Base-by-base conservation (phyloP, 441 rosid species). In the Arabidopsis lyrata region DNA sequence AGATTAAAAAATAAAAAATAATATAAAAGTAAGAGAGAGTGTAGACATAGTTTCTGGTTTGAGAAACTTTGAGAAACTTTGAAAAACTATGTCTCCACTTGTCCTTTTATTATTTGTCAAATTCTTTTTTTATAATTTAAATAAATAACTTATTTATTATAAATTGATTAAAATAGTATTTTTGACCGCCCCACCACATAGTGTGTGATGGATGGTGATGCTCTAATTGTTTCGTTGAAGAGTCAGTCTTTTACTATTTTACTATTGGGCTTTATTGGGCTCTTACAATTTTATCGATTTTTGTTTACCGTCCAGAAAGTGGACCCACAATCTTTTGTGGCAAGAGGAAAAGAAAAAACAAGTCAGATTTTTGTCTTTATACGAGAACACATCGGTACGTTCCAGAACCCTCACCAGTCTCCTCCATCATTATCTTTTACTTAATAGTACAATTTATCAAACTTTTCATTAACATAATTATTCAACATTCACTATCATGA, bases 321-420 rank as follows among this genome's bases (percentile, higher is more conserved):
- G 58, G 77, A 34, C 57, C 76, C 77, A 54, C 36, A 14, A 38
- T 41, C 8, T 48, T 35, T 50, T 16, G 20, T 42, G 29, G 68
- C 22, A 62, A 39, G 44, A 38, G 1, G 45, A 63, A 55, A 66
- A 48, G 53, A 56, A 65, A 59, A 41, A 61, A 66, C 54, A 66
- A 55, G 62, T 49, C 73, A 74, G 6, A 6, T 2, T 66, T 3
- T 66, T 74, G 77, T 74, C 77, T 50, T 57, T 48, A 3, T 47
- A 27, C 15, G 59, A 73, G 72, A 56, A 34, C 66, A 55, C 66
- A 9, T 24, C 53, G 50, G 72, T 65, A 65, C 42, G 45, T 73
- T 74, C 73, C 29, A 74, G 73, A 74, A 57, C 44, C 34, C 60
- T 48, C 77, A 54, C 52, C 20, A 14, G 31, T 48, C 61, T 53